Evolutionary conservation across 129 eudicot species (phyloP).

Genomic region (Sambucus nigra): DNA sequence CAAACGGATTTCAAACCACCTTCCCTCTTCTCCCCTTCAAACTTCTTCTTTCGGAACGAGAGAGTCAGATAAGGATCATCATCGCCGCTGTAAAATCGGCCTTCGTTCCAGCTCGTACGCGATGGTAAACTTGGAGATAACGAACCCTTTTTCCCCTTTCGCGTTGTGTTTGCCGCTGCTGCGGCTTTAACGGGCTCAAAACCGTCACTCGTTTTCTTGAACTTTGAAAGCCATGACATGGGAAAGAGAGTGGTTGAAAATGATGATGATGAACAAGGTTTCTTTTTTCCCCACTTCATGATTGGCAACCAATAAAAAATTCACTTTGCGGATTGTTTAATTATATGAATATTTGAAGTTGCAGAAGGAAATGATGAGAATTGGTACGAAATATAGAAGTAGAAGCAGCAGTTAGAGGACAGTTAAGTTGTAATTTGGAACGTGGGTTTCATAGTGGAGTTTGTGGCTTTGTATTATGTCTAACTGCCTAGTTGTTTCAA

Average conservation of each 20-base stretch:
- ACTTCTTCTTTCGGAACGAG: conserved; percentile 23
- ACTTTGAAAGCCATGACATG: conserved; percentile 41
- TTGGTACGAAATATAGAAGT: not conserved
- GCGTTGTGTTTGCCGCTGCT: too few relatives aligned
- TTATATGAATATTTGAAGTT: not conserved
- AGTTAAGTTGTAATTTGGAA: conserved; percentile 2
- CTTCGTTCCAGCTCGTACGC: conserved; percentile 12
- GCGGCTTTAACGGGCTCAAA: not conserved
- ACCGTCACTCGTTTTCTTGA: conserved; percentile 29
- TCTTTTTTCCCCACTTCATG: conserved; percentile 41
- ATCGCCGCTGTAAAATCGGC: conserved; percentile 28
- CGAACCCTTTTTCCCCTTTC: not conserved
- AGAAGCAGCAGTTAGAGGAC: conserved; percentile 16
- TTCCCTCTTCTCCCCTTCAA: not conserved
- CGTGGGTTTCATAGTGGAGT: conserved; percentile 1
- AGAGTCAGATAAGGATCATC: conserved; percentile 44
- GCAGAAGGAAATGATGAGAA: conserved; percentile 12
- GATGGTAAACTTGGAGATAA: conserved; percentile 4
- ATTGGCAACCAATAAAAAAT: conserved; percentile 7
- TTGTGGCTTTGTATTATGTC: not conserved
- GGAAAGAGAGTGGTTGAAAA: conserved; percentile 22
- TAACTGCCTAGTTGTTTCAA: conserved; percentile 41
- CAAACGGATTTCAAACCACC: conserved; percentile 13
- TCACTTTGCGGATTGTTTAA: not conserved
- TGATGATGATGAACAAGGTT: conserved; percentile 23